A percentile compares a stretch with the other conserved stretches of the same genome.
Conservation (phyloP, 176 grass and related monocot species). For the Miscanthus lutarioriparius region DNA sequence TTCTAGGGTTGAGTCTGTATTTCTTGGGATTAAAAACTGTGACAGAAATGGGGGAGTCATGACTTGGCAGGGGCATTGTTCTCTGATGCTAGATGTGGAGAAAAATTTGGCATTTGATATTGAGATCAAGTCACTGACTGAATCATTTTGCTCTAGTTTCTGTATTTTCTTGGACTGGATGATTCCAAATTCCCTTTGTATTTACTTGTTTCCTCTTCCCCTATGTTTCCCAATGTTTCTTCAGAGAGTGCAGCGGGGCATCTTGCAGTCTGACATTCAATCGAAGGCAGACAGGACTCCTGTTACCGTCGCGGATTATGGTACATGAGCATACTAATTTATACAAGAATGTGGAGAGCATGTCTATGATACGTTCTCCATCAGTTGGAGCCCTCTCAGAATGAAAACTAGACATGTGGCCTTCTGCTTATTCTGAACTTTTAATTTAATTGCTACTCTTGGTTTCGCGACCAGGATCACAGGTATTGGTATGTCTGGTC, state of each 20-base stretch:
- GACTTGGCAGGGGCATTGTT: no score
- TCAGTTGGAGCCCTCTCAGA: background rate
- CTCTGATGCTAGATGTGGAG: background rate
- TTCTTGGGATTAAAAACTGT: background rate
- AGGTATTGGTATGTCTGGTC: slow-evolving; percentile 79
- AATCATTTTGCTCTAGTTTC: background rate
- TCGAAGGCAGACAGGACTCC: slow-evolving; percentile 83
- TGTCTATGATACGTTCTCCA: background rate
- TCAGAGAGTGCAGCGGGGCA: slow-evolving; percentile 69
- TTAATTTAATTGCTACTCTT: background rate
- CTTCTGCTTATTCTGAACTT: background rate
- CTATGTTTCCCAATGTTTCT: background rate
- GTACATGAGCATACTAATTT: slow-evolving; percentile 29
- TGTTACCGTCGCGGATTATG: slow-evolving; percentile 93
- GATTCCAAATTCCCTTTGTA: background rate
- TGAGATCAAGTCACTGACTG: background rate
- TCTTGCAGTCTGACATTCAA: slow-evolving; percentile 78
- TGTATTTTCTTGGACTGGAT: background rate
- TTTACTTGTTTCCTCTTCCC: slow-evolving; percentile 16
- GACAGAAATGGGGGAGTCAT: background rate
- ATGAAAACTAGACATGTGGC: background rate
- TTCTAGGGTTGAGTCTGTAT: background rate
- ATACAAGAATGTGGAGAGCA: background rate
- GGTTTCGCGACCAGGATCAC: slow-evolving; percentile 53
- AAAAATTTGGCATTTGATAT: background rate